Percentiles rank a stretch among this genome's conserved stretches.
phyloP scores from a whole-genome alignment of 2,329 filamentous ascomycete genomes.

The Hymenotorrendiella dingleyae region DNA sequence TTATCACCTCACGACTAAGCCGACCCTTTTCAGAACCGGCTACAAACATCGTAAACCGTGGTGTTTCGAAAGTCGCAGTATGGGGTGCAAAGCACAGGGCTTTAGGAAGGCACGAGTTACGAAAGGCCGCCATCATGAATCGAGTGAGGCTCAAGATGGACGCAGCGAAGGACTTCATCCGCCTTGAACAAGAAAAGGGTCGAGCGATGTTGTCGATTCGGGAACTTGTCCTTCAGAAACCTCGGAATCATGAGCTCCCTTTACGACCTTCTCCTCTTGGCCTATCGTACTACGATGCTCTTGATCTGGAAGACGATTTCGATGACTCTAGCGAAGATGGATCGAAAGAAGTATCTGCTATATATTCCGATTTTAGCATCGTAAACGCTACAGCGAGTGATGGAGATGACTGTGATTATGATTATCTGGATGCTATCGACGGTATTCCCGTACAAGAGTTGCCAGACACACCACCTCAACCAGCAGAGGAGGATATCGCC shows the following conservation, averaged over 20 bases:
- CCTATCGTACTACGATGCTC: slow-evolving; percentile 30
- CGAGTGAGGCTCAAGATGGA: slow-evolving; percentile 44
- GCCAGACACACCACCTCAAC: slow-evolving; percentile 22
- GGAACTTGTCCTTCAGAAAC: slow-evolving; percentile 24
- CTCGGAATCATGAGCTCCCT: slow-evolving; percentile 22
- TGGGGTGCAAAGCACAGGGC: slow-evolving; percentile 41
- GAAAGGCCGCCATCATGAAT: slow-evolving; percentile 63
- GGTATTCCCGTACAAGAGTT: slow-evolving; percentile 26
- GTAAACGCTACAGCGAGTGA: slow-evolving; percentile 24
- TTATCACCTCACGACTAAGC: slow-evolving; percentile 66
- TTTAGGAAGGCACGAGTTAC: slow-evolving; percentile 44
- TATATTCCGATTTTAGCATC: slow-evolving; percentile 32
- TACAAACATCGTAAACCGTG: slow-evolving; percentile 62
- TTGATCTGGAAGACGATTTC: slow-evolving; percentile 29
- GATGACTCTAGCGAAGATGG: slow-evolving; percentile 15
- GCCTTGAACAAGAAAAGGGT: slow-evolving; percentile 20
- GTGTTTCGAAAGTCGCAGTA: slow-evolving; percentile 37
- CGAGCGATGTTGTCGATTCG: slow-evolving; percentile 20
- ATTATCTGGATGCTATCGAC: slow-evolving; percentile 30
- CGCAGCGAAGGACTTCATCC: slow-evolving; percentile 21
- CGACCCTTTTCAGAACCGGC: slow-evolving; percentile 63
- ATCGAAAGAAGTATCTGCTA: slow-evolving; percentile 11
- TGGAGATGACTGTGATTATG: slow-evolving; percentile 29
- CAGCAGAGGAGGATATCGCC: slow-evolving; percentile 24
- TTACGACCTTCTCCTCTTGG: slow-evolving; percentile 30